Base-by-base conservation (phyloP, 352 stramenopile genomes). In the Elongisporangium undulatum region DNA sequence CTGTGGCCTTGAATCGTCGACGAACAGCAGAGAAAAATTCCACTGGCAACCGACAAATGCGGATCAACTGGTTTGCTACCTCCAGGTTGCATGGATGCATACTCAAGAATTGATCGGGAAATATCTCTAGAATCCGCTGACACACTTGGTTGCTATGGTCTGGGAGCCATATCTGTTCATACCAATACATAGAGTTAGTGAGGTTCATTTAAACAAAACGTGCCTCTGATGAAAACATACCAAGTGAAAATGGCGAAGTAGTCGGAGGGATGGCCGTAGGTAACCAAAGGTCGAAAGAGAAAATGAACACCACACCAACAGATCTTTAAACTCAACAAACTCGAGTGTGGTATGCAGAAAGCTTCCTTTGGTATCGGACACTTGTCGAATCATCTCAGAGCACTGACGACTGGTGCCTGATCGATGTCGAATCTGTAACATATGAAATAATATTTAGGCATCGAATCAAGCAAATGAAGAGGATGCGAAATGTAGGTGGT, bases 181-280 rank as follows among this genome's bases (percentile, higher is more conserved):
- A 21, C 38, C 15, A 15, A 49, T 20, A 49, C 20, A 52, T 17
- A 45, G 1, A n/a, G 13, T 45, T 15, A 45, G 34, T 12, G 17
- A 45, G 2, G 16, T 17, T 45, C 7, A 4, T 6, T 17, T 17
- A 45, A 4, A 45, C 6, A 39, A 15, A 8, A 45, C 9, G 2
- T 2, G 2, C 34, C 26, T 38, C 6, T n/a, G 16, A 34, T 19
- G 34, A n/a, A 10, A 22, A 12, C 58, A 23, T 74, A 87, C 77
- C 59, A 89, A 13, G 48, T 87, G 71, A 24, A 92, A 90, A 59
- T 92, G 82, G 4, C 82, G 74, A 16, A 92, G 54, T 2, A 92
- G 62, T 20, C 82, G 72, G 21, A 66, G 60, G 23, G 72, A 51
- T 3, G 89, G 55, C 2, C 51, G 59, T 12, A 68, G 61, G 22